These are phyloP conservation scores for Amphichorda felina DNA, from an alignment of 2,329 filamentous ascomycete genomes.

Conservation along the genomic window DNA sequence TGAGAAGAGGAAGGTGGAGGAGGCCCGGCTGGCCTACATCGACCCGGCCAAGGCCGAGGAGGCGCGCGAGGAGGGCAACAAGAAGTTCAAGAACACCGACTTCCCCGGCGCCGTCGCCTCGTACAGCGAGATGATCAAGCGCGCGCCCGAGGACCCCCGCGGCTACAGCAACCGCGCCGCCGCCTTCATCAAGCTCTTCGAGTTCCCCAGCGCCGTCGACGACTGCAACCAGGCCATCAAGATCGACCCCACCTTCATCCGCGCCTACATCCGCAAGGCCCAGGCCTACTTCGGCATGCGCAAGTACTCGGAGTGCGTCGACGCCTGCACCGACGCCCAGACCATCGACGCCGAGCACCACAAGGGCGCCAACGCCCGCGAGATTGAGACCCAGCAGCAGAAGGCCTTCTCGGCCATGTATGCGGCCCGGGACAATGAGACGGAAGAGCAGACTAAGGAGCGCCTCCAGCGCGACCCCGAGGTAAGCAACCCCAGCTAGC, in stretches of 20 bases:
- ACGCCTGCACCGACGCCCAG: slow-evolving; percentile 73
- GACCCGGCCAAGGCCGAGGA: slow-evolving; percentile 89
- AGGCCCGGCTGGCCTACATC: slow-evolving; percentile 69
- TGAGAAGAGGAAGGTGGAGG: slow-evolving; percentile 74
- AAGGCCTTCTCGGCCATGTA: slow-evolving; percentile 90
- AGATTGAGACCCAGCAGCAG: slow-evolving; percentile 89
- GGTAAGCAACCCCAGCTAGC: no score
- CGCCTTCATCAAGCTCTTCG: slow-evolving; percentile 91
- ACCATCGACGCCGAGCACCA: slow-evolving; percentile 60
- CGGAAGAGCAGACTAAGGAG: slow-evolving; percentile 89
- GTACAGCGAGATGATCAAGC: slow-evolving; percentile 95
- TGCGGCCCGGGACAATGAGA: slow-evolving; percentile 82
- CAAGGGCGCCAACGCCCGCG: slow-evolving; percentile 67
- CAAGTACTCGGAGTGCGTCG: slow-evolving; percentile 90
- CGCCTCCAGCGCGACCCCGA: slow-evolving; percentile 84
- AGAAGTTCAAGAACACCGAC: slow-evolving; percentile 93
- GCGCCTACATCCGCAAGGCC: slow-evolving; percentile 92
- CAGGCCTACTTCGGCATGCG: slow-evolving; percentile 96
- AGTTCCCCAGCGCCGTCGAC: slow-evolving; percentile 84
- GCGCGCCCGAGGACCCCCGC: slow-evolving; percentile 80
- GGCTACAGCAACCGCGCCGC: slow-evolving; percentile 97
- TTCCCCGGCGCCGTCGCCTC: slow-evolving; percentile 92
- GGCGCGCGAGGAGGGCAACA: slow-evolving; percentile 86
- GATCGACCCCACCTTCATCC: slow-evolving; percentile 84
- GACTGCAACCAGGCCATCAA: slow-evolving; percentile 90